These are phyloP conservation scores for Calocybe indica DNA, from an alignment of 768 basidiomycete genomes.

Conservation along the genomic window DNA sequence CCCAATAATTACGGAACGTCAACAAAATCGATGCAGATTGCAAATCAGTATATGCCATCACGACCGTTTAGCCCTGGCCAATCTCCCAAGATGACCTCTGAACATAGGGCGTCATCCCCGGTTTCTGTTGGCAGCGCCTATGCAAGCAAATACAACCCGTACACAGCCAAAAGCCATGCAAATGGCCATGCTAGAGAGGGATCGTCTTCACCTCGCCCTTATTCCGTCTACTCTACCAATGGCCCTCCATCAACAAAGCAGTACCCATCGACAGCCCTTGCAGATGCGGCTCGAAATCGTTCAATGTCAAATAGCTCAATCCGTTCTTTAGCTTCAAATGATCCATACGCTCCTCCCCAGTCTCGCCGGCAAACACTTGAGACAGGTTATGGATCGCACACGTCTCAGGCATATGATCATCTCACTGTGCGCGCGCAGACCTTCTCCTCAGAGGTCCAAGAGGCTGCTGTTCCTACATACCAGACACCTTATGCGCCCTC, in stretches of 20 bases:
- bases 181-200: too few relatives aligned
- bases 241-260: too few relatives aligned
- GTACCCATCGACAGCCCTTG: conserved; percentile 7
- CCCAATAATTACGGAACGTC: not conserved
- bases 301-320: conserved; percentile 42
- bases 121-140: too few relatives aligned
- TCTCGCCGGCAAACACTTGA: conserved; percentile 18
- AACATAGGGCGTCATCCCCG: too few relatives aligned
- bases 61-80: not conserved
- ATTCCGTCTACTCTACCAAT: too few relatives aligned
- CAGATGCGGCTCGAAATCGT: conserved; percentile 25
- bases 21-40: not conserved
- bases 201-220: too few relatives aligned
- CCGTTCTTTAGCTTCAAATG: conserved; percentile 24
- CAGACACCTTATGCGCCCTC: conserved; percentile 75
- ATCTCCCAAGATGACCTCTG: too few relatives aligned
- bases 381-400: conserved; percentile 17
- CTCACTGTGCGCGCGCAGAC: too few relatives aligned
- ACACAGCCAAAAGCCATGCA: too few relatives aligned
- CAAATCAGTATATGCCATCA: conserved; percentile 11
- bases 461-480: conserved; percentile 18
- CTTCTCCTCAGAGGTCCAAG: too few relatives aligned
- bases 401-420: conserved; percentile 12
- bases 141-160: too few relatives aligned
- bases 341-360: conserved; percentile 26